phyloP scores from a whole-genome alignment of 2,329 filamentous ascomycete genomes.

The Blastomyces silverae region DNA sequence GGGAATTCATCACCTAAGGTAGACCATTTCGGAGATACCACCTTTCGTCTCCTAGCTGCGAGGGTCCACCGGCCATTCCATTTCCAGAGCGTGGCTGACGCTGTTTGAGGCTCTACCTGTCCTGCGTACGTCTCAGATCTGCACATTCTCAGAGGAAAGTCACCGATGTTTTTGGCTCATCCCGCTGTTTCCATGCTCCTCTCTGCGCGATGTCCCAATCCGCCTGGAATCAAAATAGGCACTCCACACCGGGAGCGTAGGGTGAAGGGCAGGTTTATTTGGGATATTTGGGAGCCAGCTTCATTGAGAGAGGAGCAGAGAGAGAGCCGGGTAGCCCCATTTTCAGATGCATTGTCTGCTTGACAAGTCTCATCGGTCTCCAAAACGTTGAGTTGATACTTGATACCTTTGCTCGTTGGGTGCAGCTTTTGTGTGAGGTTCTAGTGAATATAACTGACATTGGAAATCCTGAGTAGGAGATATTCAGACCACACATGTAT shows the following conservation, averaged over 20 bases:
- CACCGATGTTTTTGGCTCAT: not conserved
- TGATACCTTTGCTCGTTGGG: not conserved
- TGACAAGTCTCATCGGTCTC: not conserved
- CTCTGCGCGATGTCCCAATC: not conserved
- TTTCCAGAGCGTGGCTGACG: not conserved
- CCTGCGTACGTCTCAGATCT: not conserved
- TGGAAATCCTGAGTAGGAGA: not conserved
- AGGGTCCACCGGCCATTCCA: not conserved
- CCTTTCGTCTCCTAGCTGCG: not conserved
- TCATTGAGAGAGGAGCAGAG: not conserved
- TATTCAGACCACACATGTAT: not conserved
- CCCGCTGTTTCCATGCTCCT: not conserved
- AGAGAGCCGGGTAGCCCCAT: not conserved
- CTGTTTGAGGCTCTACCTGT: not conserved
- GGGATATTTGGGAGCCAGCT: not conserved
- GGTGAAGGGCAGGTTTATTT: not conserved
- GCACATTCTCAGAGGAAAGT: not conserved
- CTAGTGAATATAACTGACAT: not conserved
- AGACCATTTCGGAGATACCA: not conserved
- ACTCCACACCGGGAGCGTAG: not conserved
- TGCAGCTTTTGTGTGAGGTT: not conserved
- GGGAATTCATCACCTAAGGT: not conserved
- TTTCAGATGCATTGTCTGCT: not conserved
- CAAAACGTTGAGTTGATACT: not conserved
- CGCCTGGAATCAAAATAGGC: not conserved